These are phyloP conservation scores for Rutstroemia sp. DNA, from an alignment of 2,329 filamentous ascomycete species.

Conservation along the genomic window DNA sequence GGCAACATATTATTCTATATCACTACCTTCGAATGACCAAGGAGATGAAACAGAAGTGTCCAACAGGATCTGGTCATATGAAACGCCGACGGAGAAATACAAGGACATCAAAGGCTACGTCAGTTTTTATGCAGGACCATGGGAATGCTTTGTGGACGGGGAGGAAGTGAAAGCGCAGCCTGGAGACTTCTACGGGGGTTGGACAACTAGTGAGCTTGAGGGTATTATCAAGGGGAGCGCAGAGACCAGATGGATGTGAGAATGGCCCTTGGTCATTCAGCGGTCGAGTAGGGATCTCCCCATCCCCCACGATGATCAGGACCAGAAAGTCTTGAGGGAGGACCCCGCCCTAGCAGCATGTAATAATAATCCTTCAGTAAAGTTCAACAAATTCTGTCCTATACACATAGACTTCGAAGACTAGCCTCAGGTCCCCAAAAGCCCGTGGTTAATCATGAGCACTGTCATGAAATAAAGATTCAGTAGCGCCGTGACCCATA, in stretches of 20 bases:
- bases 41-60: conserved; percentile 31
- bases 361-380: too few species aligned
- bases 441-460: too few species aligned
- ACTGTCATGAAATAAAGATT: too few species aligned
- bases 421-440: too few species aligned
- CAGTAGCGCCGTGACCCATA: too few species aligned
- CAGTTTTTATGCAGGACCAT: conserved; percentile 53
- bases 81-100: conserved; percentile 44
- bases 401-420: too few species aligned
- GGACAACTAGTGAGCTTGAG: conserved; percentile 53
- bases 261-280: too few species aligned
- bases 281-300: too few species aligned
- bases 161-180: conserved; percentile 52
- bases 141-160: conserved; percentile 55
- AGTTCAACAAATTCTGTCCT: too few species aligned
- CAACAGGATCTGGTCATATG: conserved; percentile 53
- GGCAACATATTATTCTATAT: conserved; percentile 50
- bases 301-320: too few species aligned
- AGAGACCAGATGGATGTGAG: conserved; percentile 22
- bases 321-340: too few species aligned
- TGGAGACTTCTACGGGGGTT: conserved; percentile 57
- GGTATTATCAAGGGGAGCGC: conserved; percentile 40
- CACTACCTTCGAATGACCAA: conserved; percentile 27
- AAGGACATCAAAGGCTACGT: conserved; percentile 46
- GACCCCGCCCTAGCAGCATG: too few species aligned